These are phyloP conservation scores for Leucogyrophana mollusca DNA, from an alignment of 768 basidiomycete genomes.

Conservation along the genomic window DNA sequence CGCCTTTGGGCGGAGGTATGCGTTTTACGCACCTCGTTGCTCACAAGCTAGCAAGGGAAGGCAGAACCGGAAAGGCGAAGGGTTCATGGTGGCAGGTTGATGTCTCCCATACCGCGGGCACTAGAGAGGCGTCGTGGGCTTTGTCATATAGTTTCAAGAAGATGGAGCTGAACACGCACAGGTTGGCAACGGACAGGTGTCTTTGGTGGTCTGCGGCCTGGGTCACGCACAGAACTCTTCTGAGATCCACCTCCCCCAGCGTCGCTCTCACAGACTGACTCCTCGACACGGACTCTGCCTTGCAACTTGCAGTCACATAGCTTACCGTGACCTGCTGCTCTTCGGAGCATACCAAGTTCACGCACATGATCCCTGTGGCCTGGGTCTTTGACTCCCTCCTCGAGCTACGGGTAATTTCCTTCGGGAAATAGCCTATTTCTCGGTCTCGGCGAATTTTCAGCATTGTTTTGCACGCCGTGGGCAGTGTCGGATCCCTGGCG, in stretches of 20 bases:
- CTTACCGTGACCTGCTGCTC: constrained; percentile 22
- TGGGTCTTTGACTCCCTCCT: constrained; percentile 44
- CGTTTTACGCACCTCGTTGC: constrained; percentile 2
- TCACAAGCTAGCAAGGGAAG: constrained; percentile 37
- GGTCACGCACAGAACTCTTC: constrained; percentile 36
- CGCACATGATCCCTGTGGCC: constrained; percentile 40
- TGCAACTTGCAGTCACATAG: constrained; percentile 1
- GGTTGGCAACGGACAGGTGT: constrained; percentile 10
- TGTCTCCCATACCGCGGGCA: constrained; percentile 12
- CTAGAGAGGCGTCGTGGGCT: constrained; percentile 55
- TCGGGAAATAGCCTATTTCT: constrained; percentile 17
- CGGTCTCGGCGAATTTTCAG: constrained; percentile 55
- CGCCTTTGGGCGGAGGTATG: constrained; percentile 12
- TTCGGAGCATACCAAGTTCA: constrained; percentile 28
- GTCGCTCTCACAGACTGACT: constrained; percentile 20
- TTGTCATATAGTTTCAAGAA: constrained; percentile 14
- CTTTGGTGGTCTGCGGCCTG: constrained; percentile 10
- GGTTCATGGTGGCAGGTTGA: constrained; percentile 24
- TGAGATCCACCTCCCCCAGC: constrained; percentile 25
- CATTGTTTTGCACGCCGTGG: constrained; percentile 52
- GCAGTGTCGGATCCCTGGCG: constrained; percentile 28
- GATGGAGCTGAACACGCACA: constrained; percentile 46
- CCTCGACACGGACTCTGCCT: constrained; percentile 6
- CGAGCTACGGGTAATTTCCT: constrained; percentile 16
- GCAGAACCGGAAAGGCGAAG: constrained; percentile 49